phyloP scores from a whole-genome alignment of 1,139 yeast species.

The Zhuliangozyma blackwelliae region DNA sequence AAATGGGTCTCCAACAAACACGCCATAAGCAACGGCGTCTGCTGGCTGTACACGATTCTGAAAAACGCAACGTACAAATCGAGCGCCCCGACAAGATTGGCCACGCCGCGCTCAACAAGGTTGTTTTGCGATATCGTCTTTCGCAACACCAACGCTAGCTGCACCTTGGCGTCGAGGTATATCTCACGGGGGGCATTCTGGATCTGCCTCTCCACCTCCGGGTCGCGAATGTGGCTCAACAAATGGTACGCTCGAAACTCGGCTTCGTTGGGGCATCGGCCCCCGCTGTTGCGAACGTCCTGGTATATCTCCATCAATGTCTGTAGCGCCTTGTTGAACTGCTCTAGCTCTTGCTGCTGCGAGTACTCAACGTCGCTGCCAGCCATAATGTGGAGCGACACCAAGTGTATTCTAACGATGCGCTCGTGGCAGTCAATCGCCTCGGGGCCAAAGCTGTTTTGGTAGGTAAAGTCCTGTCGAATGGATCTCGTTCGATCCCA shows the following conservation, averaged over 20 bases:
- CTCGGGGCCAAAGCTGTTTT: slow-evolving; percentile 89
- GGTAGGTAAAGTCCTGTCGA: slow-evolving; percentile 95
- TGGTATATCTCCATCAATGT: slow-evolving; percentile 85
- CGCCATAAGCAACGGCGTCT: slow-evolving; percentile 65
- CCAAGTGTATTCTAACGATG: slow-evolving; percentile 83
- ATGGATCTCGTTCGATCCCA: slow-evolving; percentile 99
- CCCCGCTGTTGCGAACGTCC: slow-evolving; percentile 70
- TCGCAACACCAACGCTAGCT: slow-evolving; percentile 67
- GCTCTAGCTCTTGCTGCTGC: slow-evolving; percentile 93
- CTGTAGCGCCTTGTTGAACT: slow-evolving; percentile 85
- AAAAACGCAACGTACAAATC: slow-evolving; percentile 68
- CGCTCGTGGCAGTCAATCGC: slow-evolving; percentile 90
- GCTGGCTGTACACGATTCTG: slow-evolving; percentile 40
- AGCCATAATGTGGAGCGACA: slow-evolving; percentile 85
- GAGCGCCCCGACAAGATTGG: slow-evolving; percentile 55
- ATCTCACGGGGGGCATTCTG: slow-evolving; percentile 64
- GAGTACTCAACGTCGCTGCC: slow-evolving; percentile 74
- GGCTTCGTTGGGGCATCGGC: slow-evolving; percentile 76
- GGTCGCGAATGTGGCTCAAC: slow-evolving; percentile 74
- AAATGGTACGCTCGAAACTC: slow-evolving; percentile 90
- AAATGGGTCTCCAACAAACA: slow-evolving; percentile 79
- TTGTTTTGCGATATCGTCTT: slow-evolving; percentile 62
- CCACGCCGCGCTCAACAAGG: slow-evolving; percentile 53
- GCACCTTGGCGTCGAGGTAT: slow-evolving; percentile 54
- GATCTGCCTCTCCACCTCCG: slow-evolving; percentile 75